Base-by-base conservation (phyloP, 176 grass and related monocot genomes). In the Musa troglodytarum region DNA sequence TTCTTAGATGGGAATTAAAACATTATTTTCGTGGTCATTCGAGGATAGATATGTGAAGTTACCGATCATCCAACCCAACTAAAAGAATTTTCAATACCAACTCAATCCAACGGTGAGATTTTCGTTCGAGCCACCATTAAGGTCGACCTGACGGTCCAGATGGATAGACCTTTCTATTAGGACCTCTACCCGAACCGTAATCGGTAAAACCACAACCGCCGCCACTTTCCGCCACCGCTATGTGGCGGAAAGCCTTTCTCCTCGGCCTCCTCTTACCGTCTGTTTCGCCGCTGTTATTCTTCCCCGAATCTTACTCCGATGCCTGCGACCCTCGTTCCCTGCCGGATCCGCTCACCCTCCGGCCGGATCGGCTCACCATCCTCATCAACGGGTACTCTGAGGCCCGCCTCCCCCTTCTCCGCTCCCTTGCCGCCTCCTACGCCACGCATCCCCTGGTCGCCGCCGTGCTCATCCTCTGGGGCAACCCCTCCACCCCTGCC, bases 321-420 rank as follows among this genome's bases (percentile, higher is more conserved):
- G 63, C 84, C 63, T 92, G 85, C 62, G 58, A n/a, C 19, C 66
- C 50, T 10, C 76, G 55, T 16, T 78, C 77, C 72, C 77, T 51
- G 10, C 73, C 77, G 49, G 83, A 85, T 69, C 72, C 22, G 1
- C 53, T 75, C 8, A 55, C 49, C 1, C 83, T 92, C 1, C 85
- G 81, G 17, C 72, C 82, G 71, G 85, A 96, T 77, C 83, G 85
- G n/a, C 83, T 96, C 19, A 92, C 93, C 26, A 76, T 92, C 75
- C 79, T 96, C 21, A 83, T 96, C 54, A 92, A 74, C 74, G 89
- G 93, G 29, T 89, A 75, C 87, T 96, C 87, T 11, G 81, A 87
- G 58, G 81, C 61, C n/a, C 85, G 93, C 11, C 81, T 92, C 34
- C 89, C 85, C 13, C 89, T 92, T 21, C 89, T 96, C 79, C 83